Conservation (phyloP, 148 eudicot species). For the Tetragonia tetragonoides region DNA sequence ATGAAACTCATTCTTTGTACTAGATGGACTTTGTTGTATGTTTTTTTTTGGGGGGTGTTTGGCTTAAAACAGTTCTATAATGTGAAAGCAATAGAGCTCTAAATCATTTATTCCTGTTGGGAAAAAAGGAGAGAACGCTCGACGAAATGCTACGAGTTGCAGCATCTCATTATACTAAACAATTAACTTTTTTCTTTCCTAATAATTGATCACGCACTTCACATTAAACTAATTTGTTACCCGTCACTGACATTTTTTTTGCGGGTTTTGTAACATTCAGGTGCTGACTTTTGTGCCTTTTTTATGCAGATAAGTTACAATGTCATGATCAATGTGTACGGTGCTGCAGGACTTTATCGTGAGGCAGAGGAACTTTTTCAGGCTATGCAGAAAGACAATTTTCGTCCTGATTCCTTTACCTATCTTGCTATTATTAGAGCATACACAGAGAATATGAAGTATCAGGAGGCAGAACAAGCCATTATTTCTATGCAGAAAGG, state of each 20-base stretch:
- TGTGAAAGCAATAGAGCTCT: background rate
- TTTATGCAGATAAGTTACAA: conserved; percentile 73
- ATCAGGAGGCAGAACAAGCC: conserved; percentile 50
- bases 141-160: background rate
- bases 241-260: background rate
- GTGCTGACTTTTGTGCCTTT: background rate
- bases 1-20: background rate
- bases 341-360: conserved; percentile 47
- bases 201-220: too few relatives aligned
- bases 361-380: conserved; percentile 61
- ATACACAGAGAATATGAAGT: conserved; percentile 42
- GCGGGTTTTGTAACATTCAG: conserved; percentile 1
- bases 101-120: background rate
- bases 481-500: conserved; percentile 51
- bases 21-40: background rate
- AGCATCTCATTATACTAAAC: background rate
- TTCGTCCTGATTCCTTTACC: conserved; percentile 55
- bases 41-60: background rate
- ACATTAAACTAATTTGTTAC: background rate
- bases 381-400: conserved; percentile 51
- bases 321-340: conserved; percentile 70
- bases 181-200: background rate
- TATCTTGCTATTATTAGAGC: conserved; percentile 69
- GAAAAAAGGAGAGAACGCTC: background rate
- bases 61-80: background rate